Percentiles rank a stretch among this genome's conserved stretches.
Conservation (phyloP, 2,329 filamentous ascomycete species). For the Tolypocladium tundrense region DNA sequence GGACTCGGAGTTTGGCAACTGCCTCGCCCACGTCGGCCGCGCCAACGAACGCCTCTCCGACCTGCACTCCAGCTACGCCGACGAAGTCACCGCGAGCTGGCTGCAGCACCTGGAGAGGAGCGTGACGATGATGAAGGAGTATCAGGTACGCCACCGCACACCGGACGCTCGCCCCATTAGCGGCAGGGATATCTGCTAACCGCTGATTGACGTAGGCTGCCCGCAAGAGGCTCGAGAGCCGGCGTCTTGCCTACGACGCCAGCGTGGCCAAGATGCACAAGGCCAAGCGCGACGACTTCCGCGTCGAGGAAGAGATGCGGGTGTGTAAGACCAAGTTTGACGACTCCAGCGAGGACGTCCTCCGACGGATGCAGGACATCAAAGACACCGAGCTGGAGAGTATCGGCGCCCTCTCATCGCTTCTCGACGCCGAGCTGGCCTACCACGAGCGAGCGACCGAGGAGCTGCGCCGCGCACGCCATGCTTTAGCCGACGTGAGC, state of each 20-base stretch:
- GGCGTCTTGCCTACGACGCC: constrained; percentile 83
- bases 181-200: not conserved
- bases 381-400: constrained; percentile 83
- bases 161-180: no score
- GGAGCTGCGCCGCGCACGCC: constrained; percentile 52
- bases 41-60: constrained; percentile 82
- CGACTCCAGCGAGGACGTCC: constrained; percentile 85
- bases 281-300: constrained; percentile 85
- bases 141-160: constrained; percentile 54
- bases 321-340: constrained; percentile 92
- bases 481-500: constrained; percentile 29
- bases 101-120: constrained; percentile 85
- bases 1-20: constrained; percentile 85
- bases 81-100: constrained; percentile 72
- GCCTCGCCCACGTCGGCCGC: constrained; percentile 66
- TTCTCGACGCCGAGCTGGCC: constrained; percentile 80
- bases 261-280: constrained; percentile 87
- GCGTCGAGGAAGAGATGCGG: constrained; percentile 84
- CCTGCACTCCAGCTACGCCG: constrained; percentile 74
- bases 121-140: constrained; percentile 93
- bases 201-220: constrained; percentile 36
- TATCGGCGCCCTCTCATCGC: constrained; percentile 65
- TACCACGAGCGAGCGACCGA: constrained; percentile 89
- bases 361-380: constrained; percentile 90
- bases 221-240: constrained; percentile 87